phyloP scores from a whole-genome alignment of 2,329 filamentous ascomycete species.

The Gnomoniopsis sp. region DNA sequence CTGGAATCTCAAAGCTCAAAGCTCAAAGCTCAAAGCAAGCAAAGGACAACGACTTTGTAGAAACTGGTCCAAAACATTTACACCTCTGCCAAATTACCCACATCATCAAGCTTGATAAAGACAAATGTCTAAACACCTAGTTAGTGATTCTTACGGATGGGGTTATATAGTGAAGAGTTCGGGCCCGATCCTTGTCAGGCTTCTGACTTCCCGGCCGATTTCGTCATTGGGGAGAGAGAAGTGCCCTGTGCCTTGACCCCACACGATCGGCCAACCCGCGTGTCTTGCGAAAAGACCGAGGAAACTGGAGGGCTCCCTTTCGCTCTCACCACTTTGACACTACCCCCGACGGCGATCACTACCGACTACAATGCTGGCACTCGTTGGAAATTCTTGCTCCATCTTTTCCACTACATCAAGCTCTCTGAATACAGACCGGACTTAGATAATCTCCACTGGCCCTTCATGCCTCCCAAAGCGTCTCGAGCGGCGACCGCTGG shows the following conservation, averaged over 20 bases:
- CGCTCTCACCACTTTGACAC: neutral
- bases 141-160: neutral
- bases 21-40: too few relatives aligned
- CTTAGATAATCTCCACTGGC: neutral
- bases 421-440: neutral
- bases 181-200: neutral
- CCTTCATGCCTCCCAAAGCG: constrained; percentile 31
- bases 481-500: constrained; percentile 31
- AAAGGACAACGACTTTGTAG: too few relatives aligned
- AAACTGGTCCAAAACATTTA: too few relatives aligned
- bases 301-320: neutral
- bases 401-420: neutral
- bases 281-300: neutral
- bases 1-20: too few relatives aligned
- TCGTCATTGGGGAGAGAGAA: neutral
- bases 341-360: neutral
- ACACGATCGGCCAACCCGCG: neutral
- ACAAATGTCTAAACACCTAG: too few relatives aligned
- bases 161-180: neutral
- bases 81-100: too few relatives aligned
- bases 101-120: too few relatives aligned
- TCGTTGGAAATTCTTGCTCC: neutral
- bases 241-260: neutral
- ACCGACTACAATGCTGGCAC: neutral
- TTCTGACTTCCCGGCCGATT: neutral